Conservation (phyloP, 176 grass and related monocot genomes). For the Oryza glaberrima region DNA sequence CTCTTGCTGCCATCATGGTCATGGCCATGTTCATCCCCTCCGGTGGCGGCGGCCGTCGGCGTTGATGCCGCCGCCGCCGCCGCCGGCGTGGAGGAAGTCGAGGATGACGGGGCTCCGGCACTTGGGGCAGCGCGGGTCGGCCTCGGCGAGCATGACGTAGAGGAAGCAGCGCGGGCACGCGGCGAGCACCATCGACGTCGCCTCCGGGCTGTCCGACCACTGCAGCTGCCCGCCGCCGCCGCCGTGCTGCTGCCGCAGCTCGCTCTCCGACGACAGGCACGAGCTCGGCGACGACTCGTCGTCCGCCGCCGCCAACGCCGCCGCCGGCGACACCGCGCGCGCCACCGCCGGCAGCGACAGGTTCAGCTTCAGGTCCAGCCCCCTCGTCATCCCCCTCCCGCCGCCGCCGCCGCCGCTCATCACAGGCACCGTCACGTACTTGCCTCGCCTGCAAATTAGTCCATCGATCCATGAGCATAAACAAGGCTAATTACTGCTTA, state of each 20-base stretch:
- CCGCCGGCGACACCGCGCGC: constrained; percentile 11
- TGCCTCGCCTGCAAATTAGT: background rate
- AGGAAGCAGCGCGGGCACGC: constrained; percentile 76
- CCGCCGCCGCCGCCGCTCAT: constrained; percentile 64
- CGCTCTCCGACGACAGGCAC: constrained; percentile 73
- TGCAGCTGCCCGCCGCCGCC: constrained; percentile 22
- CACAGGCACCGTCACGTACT: background rate
- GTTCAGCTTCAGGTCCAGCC: constrained; percentile 71
- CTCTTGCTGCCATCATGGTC: background rate
- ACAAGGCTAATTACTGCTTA: background rate
- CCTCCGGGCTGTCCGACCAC: constrained; percentile 71
- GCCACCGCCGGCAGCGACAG: constrained; percentile 62
- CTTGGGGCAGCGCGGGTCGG: constrained; percentile 66
- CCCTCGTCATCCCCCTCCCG: constrained; percentile 36
- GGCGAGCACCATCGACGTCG: constrained; percentile 71
- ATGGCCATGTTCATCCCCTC: constrained; percentile 35
- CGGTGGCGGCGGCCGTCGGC: constrained; percentile 7
- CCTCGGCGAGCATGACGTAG: constrained; percentile 82
- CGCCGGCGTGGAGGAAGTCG: constrained; percentile 52
- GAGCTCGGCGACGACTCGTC: constrained; percentile 68
- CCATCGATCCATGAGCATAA: background rate
- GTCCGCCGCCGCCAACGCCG: constrained; percentile 20
- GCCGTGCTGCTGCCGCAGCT: background rate
- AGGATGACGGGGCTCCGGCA: constrained; percentile 75
- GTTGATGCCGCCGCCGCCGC: background rate